Conservation (phyloP, 2,329 filamentous ascomycete genomes). For the Curvularia lunata region DNA sequence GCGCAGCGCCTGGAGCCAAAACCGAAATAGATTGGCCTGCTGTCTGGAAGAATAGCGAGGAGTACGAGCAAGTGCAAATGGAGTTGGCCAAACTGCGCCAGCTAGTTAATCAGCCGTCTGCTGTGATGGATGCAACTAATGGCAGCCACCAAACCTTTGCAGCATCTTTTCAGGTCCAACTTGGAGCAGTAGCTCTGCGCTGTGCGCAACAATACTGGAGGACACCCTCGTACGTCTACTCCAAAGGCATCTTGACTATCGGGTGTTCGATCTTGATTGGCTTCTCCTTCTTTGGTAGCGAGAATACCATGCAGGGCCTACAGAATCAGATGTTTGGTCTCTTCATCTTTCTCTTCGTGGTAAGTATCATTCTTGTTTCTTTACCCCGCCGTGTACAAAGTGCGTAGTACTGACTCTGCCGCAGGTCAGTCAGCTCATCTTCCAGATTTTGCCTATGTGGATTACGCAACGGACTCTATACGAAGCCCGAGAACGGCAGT, state of each 20-base stretch:
- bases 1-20: slow-evolving; percentile 37
- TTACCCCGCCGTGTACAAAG: slow-evolving; percentile 52
- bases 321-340: slow-evolving; percentile 58
- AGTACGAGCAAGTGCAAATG: slow-evolving; percentile 37
- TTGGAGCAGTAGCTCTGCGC: slow-evolving; percentile 49
- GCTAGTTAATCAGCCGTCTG: slow-evolving; percentile 38
- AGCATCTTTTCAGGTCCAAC: slow-evolving; percentile 46
- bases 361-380: slow-evolving; percentile 11
- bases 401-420: not conserved
- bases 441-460: slow-evolving; percentile 64
- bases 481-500: slow-evolving; percentile 65
- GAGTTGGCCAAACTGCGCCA: slow-evolving; percentile 51
- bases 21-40: slow-evolving; percentile 50
- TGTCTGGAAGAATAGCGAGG: slow-evolving; percentile 46
- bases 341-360: slow-evolving; percentile 57
- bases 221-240: slow-evolving; percentile 53
- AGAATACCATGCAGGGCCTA: slow-evolving; percentile 50
- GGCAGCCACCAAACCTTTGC: slow-evolving; percentile 52
- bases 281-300: slow-evolving; percentile 52
- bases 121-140: slow-evolving; percentile 53
- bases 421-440: slow-evolving; percentile 43
- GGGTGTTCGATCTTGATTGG: slow-evolving; percentile 44
- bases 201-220: slow-evolving; percentile 57
- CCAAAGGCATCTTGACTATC: slow-evolving; percentile 40
- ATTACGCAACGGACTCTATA: slow-evolving; percentile 63